phyloP scores from a whole-genome alignment of 768 basidiomycete species.

The Leccinum rimulosum region DNA sequence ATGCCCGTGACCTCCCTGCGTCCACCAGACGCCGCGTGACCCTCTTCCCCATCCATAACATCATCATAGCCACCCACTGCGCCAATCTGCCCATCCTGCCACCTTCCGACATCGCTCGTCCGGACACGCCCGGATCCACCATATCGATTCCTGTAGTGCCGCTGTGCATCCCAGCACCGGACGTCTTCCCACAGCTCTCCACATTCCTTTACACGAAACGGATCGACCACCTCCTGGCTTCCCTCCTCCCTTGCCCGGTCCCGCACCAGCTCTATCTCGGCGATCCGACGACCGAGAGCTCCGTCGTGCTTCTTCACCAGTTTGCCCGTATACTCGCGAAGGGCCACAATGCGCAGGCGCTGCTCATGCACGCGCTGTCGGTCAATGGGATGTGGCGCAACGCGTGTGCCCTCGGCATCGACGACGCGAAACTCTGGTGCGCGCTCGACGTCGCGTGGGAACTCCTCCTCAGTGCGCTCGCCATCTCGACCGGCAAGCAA shows the following conservation, averaged over 20 bases:
- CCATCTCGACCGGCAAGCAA: conserved; percentile 24
- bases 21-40: conserved; percentile 31
- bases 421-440: conserved; percentile 45
- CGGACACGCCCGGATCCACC: conserved; percentile 16
- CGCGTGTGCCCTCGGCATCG: conserved; percentile 47
- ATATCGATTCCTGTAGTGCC: conserved; percentile 60
- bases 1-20: conserved; percentile 23
- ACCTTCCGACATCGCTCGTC: conserved; percentile 9
- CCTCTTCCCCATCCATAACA: conserved; percentile 36
- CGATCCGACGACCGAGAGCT: conserved; percentile 21
- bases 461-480: conserved; percentile 42
- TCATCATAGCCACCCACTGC: conserved; percentile 33
- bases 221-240: conserved; percentile 52
- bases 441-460: conserved; percentile 52
- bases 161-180: conserved; percentile 66
- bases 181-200: conserved; percentile 64
- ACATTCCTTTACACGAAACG: conserved; percentile 69
- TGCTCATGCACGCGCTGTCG: conserved; percentile 35
- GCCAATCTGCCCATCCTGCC: conserved; percentile 29
- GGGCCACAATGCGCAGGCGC: conserved; percentile 17
- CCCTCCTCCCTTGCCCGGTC: conserved; percentile 53
- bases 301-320: conserved; percentile 10
- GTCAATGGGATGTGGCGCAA: conserved; percentile 53
- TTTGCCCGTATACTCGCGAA: conserved; percentile 18
- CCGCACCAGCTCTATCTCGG: conserved; percentile 24